These are phyloP conservation scores for Paralagenidium karlingii DNA, from an alignment of 352 stramenopile species.

Conservation along the genomic window DNA sequence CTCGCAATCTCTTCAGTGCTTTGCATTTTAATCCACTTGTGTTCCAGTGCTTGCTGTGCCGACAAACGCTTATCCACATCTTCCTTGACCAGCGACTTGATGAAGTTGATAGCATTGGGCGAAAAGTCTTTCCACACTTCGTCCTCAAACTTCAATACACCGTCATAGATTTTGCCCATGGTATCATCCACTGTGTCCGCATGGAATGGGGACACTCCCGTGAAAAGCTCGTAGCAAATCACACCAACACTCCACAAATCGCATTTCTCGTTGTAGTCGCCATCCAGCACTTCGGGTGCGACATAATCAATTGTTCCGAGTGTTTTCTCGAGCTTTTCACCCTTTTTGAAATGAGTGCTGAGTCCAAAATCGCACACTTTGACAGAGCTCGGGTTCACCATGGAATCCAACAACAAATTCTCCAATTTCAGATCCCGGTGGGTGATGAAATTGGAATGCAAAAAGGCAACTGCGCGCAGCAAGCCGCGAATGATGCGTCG, in stretches of 20 bases:
- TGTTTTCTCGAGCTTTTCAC: slow-evolving; percentile 59
- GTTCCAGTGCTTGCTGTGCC: slow-evolving; percentile 44
- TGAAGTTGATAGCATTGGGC: slow-evolving; percentile 47
- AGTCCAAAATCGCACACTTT: slow-evolving; percentile 78
- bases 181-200: slow-evolving; percentile 54
- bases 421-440: slow-evolving; percentile 76
- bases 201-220: slow-evolving; percentile 55
- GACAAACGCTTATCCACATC: slow-evolving; percentile 48
- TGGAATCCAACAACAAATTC: slow-evolving; percentile 68
- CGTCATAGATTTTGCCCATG: slow-evolving; percentile 77
- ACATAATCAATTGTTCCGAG: slow-evolving; percentile 78
- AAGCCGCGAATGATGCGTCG: slow-evolving; percentile 45
- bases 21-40: slow-evolving; percentile 35
- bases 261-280: slow-evolving; percentile 74
- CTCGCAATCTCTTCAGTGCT: slow-evolving; percentile 11
- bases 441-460: slow-evolving; percentile 74
- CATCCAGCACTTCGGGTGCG: slow-evolving; percentile 66
- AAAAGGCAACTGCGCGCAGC: slow-evolving; percentile 43
- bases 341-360: slow-evolving; percentile 54
- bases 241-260: slow-evolving; percentile 73
- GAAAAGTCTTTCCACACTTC: slow-evolving; percentile 51
- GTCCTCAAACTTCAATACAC: slow-evolving; percentile 57
- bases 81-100: slow-evolving; percentile 72
- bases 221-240: slow-evolving; percentile 66
- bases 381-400: slow-evolving; percentile 36